Conservation (phyloP, 805 yeast species). For the Cyberlindnera amylophila region DNA sequence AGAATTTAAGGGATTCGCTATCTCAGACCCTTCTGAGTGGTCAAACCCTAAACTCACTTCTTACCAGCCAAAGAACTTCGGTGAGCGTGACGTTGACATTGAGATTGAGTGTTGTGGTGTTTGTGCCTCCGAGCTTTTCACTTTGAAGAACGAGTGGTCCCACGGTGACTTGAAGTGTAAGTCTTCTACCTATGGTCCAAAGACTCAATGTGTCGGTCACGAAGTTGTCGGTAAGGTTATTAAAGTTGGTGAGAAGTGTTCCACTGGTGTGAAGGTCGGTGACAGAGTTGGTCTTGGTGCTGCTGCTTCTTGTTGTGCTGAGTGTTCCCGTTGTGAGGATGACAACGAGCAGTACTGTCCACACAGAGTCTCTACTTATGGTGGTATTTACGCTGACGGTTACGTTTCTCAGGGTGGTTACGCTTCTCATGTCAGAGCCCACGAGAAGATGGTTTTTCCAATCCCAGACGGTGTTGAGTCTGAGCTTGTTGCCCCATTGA, state of each 20-base stretch:
- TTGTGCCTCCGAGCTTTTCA: constrained; percentile 61
- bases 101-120: constrained; percentile 61
- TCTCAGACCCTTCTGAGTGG: constrained; percentile 48
- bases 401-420: constrained; percentile 60
- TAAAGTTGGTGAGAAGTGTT: constrained; percentile 53
- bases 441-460: constrained; percentile 59
- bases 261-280: constrained; percentile 49
- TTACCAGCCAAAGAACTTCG: constrained; percentile 45
- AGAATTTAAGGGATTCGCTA: constrained; percentile 59
- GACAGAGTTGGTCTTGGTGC: constrained; percentile 84
- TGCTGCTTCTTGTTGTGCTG: constrained; percentile 53
- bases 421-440: constrained; percentile 58
- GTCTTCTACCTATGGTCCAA: constrained; percentile 28
- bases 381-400: constrained; percentile 41
- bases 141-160: constrained; percentile 50
- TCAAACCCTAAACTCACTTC: constrained; percentile 47
- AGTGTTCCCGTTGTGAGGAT: constrained; percentile 55
- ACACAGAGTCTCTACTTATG: constrained; percentile 47
- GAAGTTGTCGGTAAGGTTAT: constrained; percentile 61
- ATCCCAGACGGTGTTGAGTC: constrained; percentile 54
- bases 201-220: constrained; percentile 58
- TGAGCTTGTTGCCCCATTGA: constrained; percentile 62
- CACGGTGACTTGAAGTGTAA: constrained; percentile 21
- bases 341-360: constrained; percentile 58
- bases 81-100: constrained; percentile 46